phyloP scores from a whole-genome alignment of 208 protist species.

The Leishmania major region DNA sequence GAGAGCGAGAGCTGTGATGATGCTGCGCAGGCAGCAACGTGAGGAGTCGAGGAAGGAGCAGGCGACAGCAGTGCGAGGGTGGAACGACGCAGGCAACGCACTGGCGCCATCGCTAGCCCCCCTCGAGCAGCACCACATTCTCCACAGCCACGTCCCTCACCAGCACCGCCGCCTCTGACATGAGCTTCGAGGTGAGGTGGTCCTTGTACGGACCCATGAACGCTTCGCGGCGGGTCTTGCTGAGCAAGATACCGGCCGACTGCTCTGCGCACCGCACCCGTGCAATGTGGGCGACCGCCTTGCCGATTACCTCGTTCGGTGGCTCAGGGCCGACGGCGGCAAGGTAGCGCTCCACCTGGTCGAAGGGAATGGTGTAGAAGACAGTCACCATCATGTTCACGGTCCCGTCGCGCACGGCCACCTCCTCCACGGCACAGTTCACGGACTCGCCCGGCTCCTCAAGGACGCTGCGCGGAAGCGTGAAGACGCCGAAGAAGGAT shows the following conservation, averaged over 20 bases:
- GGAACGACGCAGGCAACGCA: neutral
- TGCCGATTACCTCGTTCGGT: conserved; percentile 75
- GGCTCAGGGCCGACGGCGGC: conserved; percentile 70
- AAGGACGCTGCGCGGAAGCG: conserved; percentile 61
- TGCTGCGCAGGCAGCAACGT: neutral
- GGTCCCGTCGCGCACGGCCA: conserved; percentile 64
- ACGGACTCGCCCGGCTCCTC: conserved; percentile 54
- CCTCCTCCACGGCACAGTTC: conserved; percentile 57
- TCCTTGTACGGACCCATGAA: conserved; percentile 57
- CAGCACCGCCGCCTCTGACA: conserved; percentile 69
- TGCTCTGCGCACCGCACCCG: conserved; percentile 52
- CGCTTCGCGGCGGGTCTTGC: conserved; percentile 54
- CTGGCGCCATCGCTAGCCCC: conserved; percentile 9
- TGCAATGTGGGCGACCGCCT: conserved; percentile 53
- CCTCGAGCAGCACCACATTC: conserved; percentile 57
- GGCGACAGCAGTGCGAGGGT: neutral
- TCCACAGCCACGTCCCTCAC: conserved; percentile 62
- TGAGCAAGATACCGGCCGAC: conserved; percentile 77
- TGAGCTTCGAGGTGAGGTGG: conserved; percentile 65
- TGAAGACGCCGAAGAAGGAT: conserved; percentile 81
- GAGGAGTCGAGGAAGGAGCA: neutral
- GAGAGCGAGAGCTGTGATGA: neutral
- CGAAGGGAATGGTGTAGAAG: conserved; percentile 68
- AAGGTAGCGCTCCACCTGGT: conserved; percentile 82
- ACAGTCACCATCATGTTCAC: conserved; percentile 71